phyloP scores from a whole-genome alignment of 129 eudicot genomes.

The carrot (Daucus carota) region DH1_v3.0 NC_030388.2:10742001-10742500 shows the following conservation, averaged over 20 bases:
- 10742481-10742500: background rate
- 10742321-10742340: background rate
- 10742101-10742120: background rate
- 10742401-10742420: slow-evolving; percentile 74
- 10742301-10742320: background rate
- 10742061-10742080: slow-evolving; percentile 17
- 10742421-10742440: slow-evolving; percentile 97
- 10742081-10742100: background rate
- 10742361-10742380: background rate
- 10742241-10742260: background rate
- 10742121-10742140: background rate
- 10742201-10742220: background rate
- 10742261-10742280: background rate
- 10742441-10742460: slow-evolving; percentile 77
- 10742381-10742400: background rate
- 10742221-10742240: background rate
- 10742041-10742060: slow-evolving; percentile 50
- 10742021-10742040: slow-evolving; percentile 87
- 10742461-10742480: slow-evolving; percentile 43
- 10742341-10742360: too few species aligned
- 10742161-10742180: background rate
- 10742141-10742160: background rate
- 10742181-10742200: background rate
- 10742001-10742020: slow-evolving; percentile 85
- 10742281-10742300: background rate